phyloP scores from a whole-genome alignment of 495 filamentous ascomycete genomes.

The Neurospora cerealis region DNA sequence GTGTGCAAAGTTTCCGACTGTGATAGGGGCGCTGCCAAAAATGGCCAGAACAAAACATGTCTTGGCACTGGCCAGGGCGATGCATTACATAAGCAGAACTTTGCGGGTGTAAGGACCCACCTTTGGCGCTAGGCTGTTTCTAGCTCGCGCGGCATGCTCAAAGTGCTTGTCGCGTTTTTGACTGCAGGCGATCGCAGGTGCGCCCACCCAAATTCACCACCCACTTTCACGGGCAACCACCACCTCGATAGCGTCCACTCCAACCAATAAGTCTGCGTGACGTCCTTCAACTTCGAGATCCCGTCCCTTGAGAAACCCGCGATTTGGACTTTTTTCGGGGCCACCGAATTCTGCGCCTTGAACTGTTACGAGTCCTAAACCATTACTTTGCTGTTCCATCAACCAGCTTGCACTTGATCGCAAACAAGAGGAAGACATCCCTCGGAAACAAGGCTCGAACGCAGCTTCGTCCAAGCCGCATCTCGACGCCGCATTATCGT shows the following conservation, averaged over 20 bases:
- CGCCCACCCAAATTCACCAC: not conserved
- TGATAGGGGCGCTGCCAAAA: not conserved
- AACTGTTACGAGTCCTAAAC: not conserved
- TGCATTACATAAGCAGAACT: not conserved
- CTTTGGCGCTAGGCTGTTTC: not conserved
- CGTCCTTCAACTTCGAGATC: not conserved
- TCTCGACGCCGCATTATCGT: not conserved
- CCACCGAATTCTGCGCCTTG: not conserved
- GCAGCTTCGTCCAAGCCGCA: not conserved
- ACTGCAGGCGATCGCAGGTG: not conserved
- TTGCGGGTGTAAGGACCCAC: not conserved
- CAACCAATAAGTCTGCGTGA: not conserved
- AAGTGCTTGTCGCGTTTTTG: constrained; percentile 4
- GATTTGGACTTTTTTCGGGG: not conserved
- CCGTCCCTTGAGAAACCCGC: not conserved
- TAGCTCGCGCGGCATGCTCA: not conserved
- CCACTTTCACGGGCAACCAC: not conserved
- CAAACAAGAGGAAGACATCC: not conserved
- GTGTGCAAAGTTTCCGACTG: not conserved
- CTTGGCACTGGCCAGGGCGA: not conserved
- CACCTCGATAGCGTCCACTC: not conserved
- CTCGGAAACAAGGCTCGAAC: not conserved
- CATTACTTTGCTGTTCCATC: not conserved
- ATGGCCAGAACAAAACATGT: not conserved
- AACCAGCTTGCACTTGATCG: not conserved